phyloP scores from a whole-genome alignment of 1,284 basidiomycete species.

The Mycosarcoma mackinlayi region DNA sequence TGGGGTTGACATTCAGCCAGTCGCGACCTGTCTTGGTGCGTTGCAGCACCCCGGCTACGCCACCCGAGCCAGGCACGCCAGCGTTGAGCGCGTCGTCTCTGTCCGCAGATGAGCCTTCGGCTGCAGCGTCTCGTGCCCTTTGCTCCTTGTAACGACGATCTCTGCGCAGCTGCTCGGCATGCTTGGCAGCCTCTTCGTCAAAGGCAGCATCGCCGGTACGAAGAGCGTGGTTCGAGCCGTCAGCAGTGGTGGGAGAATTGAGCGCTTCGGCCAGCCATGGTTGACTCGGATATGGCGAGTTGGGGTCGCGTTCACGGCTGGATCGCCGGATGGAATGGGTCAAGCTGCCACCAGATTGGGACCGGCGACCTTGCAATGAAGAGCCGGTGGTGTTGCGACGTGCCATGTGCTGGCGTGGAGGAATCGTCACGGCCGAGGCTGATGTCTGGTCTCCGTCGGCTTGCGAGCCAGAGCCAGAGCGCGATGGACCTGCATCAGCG shows the following conservation, averaged over 20 bases:
- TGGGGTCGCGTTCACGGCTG: conserved; percentile 44
- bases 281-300: conserved; percentile 18
- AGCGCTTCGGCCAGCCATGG: conserved; percentile 30
- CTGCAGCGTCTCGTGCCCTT: conserved; percentile 39
- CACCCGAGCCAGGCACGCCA: conserved; percentile 9
- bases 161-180: conserved; percentile 60
- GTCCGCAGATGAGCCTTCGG: conserved; percentile 27
- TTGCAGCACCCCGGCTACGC: conserved; percentile 32
- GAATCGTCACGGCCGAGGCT: conserved; percentile 21
- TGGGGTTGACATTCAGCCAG: conserved; percentile 33
- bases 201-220: conserved; percentile 62
- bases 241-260: conserved; percentile 35
- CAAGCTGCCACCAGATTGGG: conserved; percentile 35
- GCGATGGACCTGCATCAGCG: conserved; percentile 17
- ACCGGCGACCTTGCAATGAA: conserved; percentile 34
- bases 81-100: conserved; percentile 8
- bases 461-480: background rate
- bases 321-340: conserved; percentile 25
- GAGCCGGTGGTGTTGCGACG: conserved; percentile 59
- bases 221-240: conserved; percentile 38
- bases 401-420: conserved; percentile 31
- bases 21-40: conserved; percentile 44
- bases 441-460: conserved; percentile 10
- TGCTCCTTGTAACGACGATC: conserved; percentile 61
- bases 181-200: conserved; percentile 64